A percentile compares a stretch with the other conserved stretches of the same genome.
These are phyloP conservation scores for Penicillium brasilianum DNA, from an alignment of 2,329 filamentous ascomycete species.

Conservation along the genomic window DNA sequence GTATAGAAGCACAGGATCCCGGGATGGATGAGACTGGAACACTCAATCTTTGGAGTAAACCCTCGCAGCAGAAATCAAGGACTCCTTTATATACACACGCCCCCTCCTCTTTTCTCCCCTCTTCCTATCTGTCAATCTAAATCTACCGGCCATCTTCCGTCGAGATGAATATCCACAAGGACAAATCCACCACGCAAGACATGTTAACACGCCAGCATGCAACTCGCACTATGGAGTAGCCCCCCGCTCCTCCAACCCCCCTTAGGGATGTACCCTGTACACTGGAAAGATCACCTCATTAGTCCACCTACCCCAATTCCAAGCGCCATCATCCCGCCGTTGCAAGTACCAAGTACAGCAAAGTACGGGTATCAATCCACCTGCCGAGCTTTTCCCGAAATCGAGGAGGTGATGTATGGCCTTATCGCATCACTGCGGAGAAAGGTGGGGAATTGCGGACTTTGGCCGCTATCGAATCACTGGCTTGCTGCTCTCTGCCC, in stretches of 20 bases:
- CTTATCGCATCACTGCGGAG: conserved; percentile 11
- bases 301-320: neutral
- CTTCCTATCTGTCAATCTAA: neutral
- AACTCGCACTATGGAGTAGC: neutral
- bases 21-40: neutral
- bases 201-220: neutral
- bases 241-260: neutral
- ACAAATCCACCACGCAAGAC: neutral
- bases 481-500: neutral
- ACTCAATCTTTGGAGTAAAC: neutral
- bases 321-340: no score
- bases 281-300: neutral
- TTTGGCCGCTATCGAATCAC: neutral
- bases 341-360: neutral
- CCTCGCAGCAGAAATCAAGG: neutral
- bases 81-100: neutral
- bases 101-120: neutral
- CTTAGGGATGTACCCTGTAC: neutral
- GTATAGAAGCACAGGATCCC: no score
- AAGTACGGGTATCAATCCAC: neutral
- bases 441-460: neutral
- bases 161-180: neutral
- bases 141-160: conserved; percentile 1
- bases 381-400: conserved; percentile 14
- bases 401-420: neutral